These are phyloP conservation scores for Leonotis leonurus DNA, from an alignment of 257 asterid genomes.

Conservation along the genomic window DNA sequence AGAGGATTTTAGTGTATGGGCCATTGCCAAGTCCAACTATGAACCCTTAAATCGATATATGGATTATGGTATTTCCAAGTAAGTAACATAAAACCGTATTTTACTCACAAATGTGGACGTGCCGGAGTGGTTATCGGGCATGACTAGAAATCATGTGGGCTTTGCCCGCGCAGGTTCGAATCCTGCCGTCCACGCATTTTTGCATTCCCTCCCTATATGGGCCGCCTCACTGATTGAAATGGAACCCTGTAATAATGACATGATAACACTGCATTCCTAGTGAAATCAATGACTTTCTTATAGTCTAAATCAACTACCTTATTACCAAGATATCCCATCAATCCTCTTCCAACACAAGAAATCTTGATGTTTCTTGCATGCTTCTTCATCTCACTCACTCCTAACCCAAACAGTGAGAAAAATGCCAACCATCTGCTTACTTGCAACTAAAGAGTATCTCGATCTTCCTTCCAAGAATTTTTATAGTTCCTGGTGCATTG, in stretches of 20 bases:
- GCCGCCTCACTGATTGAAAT: conserved; percentile 78
- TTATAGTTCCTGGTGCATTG: conserved; percentile 54
- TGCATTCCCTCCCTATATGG: conserved; percentile 23
- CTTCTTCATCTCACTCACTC: conserved; percentile 63
- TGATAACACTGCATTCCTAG: neutral
- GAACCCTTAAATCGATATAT: too few species aligned
- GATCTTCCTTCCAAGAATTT: conserved; percentile 37
- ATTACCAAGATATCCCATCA: conserved; percentile 95
- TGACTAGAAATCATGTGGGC: conserved; percentile 99
- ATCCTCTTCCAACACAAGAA: conserved; percentile 84
- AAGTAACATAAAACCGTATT: too few species aligned
- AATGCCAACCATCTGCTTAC: conserved; percentile 93
- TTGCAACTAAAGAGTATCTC: conserved; percentile 71
- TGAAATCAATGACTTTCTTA: neutral
- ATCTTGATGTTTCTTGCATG: conserved; percentile 70
- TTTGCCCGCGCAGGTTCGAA: conserved; percentile 99
- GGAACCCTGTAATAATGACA: conserved; percentile 62
- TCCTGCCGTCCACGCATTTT: conserved; percentile 88
- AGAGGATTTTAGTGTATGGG: too few species aligned
- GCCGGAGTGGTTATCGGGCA: conserved; percentile 99
- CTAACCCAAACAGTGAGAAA: conserved; percentile 85
- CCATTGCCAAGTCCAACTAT: too few species aligned
- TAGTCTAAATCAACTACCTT: conserved; percentile 51
- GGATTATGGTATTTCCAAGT: too few species aligned
- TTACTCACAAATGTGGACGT: too few species aligned